Evolutionary conservation across 495 filamentous ascomycete species (phyloP), one percentile per base, ranked within the genome.

Genomic region (Tetracladium setigerum): DNA sequence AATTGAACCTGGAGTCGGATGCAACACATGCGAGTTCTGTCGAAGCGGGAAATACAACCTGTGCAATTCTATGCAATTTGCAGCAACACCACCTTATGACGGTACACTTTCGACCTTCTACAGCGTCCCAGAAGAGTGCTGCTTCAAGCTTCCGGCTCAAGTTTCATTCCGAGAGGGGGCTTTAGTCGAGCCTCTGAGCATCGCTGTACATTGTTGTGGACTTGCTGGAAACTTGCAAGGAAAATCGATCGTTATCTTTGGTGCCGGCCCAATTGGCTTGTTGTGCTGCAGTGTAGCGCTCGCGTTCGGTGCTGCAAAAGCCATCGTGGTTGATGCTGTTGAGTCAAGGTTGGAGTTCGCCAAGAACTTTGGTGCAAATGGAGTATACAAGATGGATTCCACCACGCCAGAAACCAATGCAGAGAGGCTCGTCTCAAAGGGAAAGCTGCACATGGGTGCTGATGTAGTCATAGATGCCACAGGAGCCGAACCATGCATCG

Each of bases 321-420:
- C 95, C 46, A 83, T 92, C 52, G 87, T 95, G 60, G 95, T 89
- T 5, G 89, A 95, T 64, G 91, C 95, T 50, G 87, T 94, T 53
- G 83, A 89, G 53, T 81, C 86, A 36, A 77, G 89, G 39, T 69
- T 95, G 44, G 70, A 72, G 46, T 94, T 95, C 59, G 89, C 89
- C 44, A 86, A 88, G 71, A 73, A 82, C 48, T 63, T 95, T 33
- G 85, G 64, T 1, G 71, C 66, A 10, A 68, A 68, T n/a, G 60
- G 59, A 0, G 70, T 62, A 0, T 0, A 12, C 36, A 2, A 36
- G 16, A n/a, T n/a, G n/a, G n/a, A n/a, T n/a, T n/a, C n/a, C n/a
- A n/a, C n/a, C n/a, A 81, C n/a, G n/a, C n/a, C n/a, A n/a, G n/a
- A n/a, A n/a, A n/a, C n/a, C n/a, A 70, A 73, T 15, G 72, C 71